phyloP scores from a whole-genome alignment of 768 basidiomycete genomes.

The Lentinula boryana region DNA sequence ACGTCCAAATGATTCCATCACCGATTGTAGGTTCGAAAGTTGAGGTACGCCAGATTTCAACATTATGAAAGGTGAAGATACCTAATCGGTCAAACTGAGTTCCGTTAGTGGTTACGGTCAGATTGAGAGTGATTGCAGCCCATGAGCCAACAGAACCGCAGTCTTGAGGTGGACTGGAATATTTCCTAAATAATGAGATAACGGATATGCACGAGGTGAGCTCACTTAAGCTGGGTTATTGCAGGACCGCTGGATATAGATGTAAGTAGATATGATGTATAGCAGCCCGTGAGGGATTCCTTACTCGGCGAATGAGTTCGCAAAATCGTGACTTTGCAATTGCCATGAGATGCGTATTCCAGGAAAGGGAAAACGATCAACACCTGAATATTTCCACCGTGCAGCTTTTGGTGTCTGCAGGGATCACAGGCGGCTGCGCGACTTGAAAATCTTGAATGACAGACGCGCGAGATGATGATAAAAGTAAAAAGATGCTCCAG shows the following conservation, averaged over 20 bases:
- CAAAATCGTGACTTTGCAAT: constrained; percentile 56
- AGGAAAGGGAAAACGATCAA: constrained; percentile 8
- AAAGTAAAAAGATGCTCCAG: neutral
- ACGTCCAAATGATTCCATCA: constrained; percentile 73
- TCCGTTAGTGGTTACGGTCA: constrained; percentile 74
- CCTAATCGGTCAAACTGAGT: constrained; percentile 72
- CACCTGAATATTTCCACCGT: constrained; percentile 61
- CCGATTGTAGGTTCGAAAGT: constrained; percentile 67
- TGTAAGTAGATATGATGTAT: neutral
- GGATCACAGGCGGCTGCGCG: constrained; percentile 66
- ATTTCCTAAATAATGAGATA: neutral
- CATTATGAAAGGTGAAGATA: constrained; percentile 70
- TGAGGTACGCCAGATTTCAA: constrained; percentile 79
- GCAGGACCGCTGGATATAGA: constrained; percentile 40
- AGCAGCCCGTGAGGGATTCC: constrained; percentile 9
- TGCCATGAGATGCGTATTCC: neutral
- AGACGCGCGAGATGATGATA: neutral
- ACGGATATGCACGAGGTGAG: neutral
- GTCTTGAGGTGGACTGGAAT: constrained; percentile 57
- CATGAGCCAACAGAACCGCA: constrained; percentile 69
- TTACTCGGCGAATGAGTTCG: constrained; percentile 63
- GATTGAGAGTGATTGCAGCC: constrained; percentile 70
- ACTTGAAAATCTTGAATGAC: constrained; percentile 48
- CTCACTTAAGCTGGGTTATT: constrained; percentile 56
- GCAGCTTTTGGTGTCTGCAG: constrained; percentile 52